Conservation (phyloP, 441 rosid genomes). For the Croton setiger region DNA sequence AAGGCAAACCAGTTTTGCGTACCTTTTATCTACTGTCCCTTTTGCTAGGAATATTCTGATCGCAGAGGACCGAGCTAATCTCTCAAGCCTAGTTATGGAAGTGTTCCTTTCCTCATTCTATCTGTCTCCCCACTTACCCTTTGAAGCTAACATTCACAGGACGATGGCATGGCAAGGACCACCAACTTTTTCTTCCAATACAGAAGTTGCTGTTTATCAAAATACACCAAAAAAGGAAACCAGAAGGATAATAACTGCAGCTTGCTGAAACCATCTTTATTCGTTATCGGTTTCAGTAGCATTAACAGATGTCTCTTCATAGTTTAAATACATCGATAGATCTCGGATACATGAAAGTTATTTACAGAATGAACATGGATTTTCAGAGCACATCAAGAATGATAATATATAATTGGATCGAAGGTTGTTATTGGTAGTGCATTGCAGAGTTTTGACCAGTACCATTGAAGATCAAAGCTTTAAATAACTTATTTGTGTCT, state of each 20-base stretch:
- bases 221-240: neutral
- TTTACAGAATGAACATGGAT: neutral
- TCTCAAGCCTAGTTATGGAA: neutral
- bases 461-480: no score
- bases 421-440: neutral
- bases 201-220: neutral
- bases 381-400: neutral
- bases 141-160: conserved; percentile 6
- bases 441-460: neutral
- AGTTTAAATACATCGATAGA: neutral
- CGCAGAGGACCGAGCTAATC: neutral
- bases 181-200: neutral
- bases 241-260: neutral
- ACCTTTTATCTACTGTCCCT: neutral
- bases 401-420: neutral
- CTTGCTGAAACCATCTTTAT: neutral
- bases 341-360: neutral
- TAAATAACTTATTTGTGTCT: no score
- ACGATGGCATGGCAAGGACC: conserved; percentile 1
- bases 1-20: neutral
- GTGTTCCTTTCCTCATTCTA: neutral
- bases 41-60: neutral
- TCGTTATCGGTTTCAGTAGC: neutral
- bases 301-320: neutral
- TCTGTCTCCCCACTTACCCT: neutral